Conservation (phyloP, 257 asterid species). For the Primulina tabacum region DNA sequence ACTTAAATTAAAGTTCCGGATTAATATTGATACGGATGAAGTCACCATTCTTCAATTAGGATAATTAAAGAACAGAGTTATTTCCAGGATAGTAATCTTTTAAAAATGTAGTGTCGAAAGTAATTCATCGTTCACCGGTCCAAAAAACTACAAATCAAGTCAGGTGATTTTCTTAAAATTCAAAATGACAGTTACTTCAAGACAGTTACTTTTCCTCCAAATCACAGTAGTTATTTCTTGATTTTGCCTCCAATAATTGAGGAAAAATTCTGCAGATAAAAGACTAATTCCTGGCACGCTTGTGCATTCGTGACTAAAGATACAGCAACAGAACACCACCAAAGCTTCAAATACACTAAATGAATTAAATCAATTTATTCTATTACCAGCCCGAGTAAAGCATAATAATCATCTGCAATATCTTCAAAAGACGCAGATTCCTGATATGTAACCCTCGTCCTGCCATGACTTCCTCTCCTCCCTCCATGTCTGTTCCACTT, state of each 20-base stretch:
- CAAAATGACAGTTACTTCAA: background rate
- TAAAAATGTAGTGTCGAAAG: background rate
- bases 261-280: too few relatives aligned
- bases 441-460: slow-evolving; percentile 57
- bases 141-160: background rate
- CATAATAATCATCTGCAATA: slow-evolving; percentile 80
- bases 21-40: background rate
- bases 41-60: background rate
- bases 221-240: background rate
- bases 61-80: background rate
- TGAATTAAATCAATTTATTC: background rate
- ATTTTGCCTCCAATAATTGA: too few relatives aligned
- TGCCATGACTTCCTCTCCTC: slow-evolving; percentile 42
- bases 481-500: slow-evolving; percentile 49
- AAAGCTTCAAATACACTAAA: background rate
- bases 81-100: background rate
- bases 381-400: slow-evolving; percentile 80
- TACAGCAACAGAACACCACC: background rate
- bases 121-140: background rate
- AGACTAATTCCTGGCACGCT: background rate
- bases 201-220: background rate
- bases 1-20: background rate
- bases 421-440: slow-evolving; percentile 51
- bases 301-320: background rate
- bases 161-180: background rate